Base-by-base conservation (phyloP, 192 early-diverging fungal species). In the Coemansia sp. region DNA sequence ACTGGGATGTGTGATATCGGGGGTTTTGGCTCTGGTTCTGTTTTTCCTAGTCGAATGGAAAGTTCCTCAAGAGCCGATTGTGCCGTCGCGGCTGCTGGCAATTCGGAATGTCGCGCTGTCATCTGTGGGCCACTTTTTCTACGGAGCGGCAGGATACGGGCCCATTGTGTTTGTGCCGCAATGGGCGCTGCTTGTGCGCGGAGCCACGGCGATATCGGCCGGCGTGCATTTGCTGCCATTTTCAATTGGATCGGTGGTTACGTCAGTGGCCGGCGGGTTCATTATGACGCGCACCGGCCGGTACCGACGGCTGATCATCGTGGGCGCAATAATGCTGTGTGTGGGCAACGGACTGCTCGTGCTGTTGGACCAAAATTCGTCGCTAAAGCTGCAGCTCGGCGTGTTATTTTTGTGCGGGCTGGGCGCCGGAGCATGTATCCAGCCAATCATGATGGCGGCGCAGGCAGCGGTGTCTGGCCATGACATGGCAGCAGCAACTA, bases 181-280 rank as follows among this genome's bases (percentile, higher is more conserved):
- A 42, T 95, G 89, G 73, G 93, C 94, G 71, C 87, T 94, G 70
- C 82, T 96, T 48, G 90, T 94, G 19, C 81, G 87, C 50, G 88
- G 85, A 34, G 85, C 88, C 31, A 62, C 75, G 15, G 89, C 94
- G 0, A 94, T 90, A 1, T 68, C 81, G 6, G 86, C 92, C 2
- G 94, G 94, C 42, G 57, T 93, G 14, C 80, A 88, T 44, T 68
- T 87, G 48, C 70, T 96, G 52, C 90, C 93, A 0, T 86, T 90
- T 49, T 85, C 94, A 11, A 54, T 88, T 7, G 88, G 90, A 20
- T 80, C 88, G n/a, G 88, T 93, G 25, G 20, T 92, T 10, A 64
- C 88, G 12, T 87, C 86, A 31, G 86, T 96, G 53, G 17, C 23
- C 0, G 82, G 83, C 17, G 94, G 94, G 6, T 77, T 84, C 10